Evolutionary conservation across 305 asterid genomes (phyloP).

Genomic region (Rubia tinctorum): DNA sequence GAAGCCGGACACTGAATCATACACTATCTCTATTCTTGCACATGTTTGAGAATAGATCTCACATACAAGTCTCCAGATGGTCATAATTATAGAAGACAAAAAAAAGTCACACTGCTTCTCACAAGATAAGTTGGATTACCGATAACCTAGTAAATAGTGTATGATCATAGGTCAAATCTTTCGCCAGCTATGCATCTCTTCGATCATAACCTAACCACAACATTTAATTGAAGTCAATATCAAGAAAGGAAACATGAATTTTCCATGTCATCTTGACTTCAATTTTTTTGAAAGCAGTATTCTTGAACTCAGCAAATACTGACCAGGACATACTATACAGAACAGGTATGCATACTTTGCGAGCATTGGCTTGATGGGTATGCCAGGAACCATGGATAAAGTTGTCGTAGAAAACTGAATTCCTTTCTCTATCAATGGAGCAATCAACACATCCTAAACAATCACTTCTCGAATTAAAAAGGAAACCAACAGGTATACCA

Average conservation of each 20-base stretch:
- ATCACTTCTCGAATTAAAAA: conserved; percentile 2
- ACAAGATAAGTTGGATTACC: neutral
- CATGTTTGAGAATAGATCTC: neutral
- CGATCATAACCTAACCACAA: neutral
- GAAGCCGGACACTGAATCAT: neutral
- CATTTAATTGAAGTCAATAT: too few species aligned
- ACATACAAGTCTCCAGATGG: neutral
- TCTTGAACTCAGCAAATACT: too few species aligned
- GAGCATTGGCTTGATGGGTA: conserved; percentile 96
- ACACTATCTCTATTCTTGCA: neutral
- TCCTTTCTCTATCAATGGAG: conserved; percentile 76
- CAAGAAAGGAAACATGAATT: too few species aligned
- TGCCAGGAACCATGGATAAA: conserved; percentile 82
- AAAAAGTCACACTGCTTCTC: neutral
- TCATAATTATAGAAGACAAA: neutral
- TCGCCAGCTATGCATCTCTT: neutral
- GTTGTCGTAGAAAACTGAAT: conserved; percentile 59
- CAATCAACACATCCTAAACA: conserved; percentile 73
- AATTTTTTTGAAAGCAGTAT: too few species aligned
- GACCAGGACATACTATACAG: too few species aligned
- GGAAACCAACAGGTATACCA: conserved; percentile 14
- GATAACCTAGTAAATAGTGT: neutral
- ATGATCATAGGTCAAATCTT: neutral
- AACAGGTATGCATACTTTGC: conserved; percentile 62
- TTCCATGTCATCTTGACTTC: too few species aligned